phyloP scores from a whole-genome alignment of 2,329 filamentous ascomycete genomes.

The Colletotrichum camelliae region DNA sequence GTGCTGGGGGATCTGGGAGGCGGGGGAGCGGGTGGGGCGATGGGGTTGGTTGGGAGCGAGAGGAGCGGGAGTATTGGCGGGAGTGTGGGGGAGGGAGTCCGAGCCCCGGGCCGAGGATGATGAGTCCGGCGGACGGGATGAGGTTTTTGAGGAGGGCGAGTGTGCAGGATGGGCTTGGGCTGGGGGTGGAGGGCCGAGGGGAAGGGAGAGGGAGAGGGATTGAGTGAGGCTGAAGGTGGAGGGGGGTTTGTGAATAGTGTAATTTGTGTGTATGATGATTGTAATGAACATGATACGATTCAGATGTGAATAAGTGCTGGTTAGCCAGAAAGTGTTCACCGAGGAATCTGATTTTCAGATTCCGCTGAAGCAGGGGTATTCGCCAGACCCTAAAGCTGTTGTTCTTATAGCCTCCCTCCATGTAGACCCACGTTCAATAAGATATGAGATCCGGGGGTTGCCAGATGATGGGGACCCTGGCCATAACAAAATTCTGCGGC shows the following conservation, averaged over 20 bases:
- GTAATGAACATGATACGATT: not conserved
- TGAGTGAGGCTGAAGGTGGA: not conserved
- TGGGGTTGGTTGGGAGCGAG: not conserved
- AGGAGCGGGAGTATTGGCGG: not conserved
- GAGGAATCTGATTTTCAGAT: no score
- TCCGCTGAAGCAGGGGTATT: no score
- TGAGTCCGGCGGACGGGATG: slow-evolving; percentile 47
- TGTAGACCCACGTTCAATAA: no score
- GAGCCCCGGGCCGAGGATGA: slow-evolving; percentile 30
- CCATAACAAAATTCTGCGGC: no score
- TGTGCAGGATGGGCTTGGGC: slow-evolving; percentile 42
- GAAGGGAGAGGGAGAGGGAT: slow-evolving; percentile 11
- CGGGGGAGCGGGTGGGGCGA: not conserved
- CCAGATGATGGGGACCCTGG: no score
- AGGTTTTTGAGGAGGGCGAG: slow-evolving; percentile 53
- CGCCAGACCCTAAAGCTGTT: no score
- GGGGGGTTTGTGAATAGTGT: not conserved
- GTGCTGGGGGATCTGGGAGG: slow-evolving; percentile 43
- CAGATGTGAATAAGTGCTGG: not conserved
- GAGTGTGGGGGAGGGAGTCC: slow-evolving; percentile 12
- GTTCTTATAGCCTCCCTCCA: no score
- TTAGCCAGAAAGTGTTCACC: no score
- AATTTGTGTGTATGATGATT: not conserved
- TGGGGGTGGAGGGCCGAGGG: not conserved
- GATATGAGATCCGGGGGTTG: no score